Evolutionary conservation across 257 asterid species (phyloP).

Genomic region (Knoxia roxburghii): DNA sequence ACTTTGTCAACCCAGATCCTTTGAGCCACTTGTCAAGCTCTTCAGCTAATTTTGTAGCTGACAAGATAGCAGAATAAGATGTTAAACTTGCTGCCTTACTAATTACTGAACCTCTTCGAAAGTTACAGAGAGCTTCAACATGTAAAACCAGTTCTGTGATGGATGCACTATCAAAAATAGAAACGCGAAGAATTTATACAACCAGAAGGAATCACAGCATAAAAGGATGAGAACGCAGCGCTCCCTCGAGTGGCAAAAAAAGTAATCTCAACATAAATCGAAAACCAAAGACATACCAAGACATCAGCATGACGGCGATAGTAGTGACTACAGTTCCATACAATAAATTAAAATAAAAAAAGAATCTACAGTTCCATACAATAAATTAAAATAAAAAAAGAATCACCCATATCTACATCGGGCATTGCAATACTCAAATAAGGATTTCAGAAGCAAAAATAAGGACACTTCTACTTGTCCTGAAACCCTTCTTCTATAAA

Average conservation of each 20-base stretch:
- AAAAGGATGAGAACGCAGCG: neutral
- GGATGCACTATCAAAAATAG: neutral
- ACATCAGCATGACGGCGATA: neutral
- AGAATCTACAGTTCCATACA: too few species aligned
- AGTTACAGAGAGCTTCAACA: neutral
- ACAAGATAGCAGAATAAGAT: conserved; percentile 13
- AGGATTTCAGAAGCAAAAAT: neutral
- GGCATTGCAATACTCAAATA: neutral
- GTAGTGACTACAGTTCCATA: too few species aligned
- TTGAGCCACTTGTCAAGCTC: conserved; percentile 92
- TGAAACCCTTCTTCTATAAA: neutral
- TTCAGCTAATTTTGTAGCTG: conserved; percentile 60
- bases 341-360: too few species aligned
- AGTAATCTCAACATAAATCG: neutral
- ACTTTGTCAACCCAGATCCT: conserved; percentile 54
- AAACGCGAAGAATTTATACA: neutral
- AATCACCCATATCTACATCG: neutral
- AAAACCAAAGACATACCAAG: neutral
- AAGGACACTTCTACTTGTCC: neutral
- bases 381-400: too few species aligned
- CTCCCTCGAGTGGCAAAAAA: neutral
- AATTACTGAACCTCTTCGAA: neutral
- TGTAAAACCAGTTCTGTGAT: neutral
- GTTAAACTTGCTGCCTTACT: neutral
- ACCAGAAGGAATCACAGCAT: neutral